Evolutionary conservation across 768 basidiomycete genomes (phyloP).

Genomic region (Boletus rubroflammeus): DNA sequence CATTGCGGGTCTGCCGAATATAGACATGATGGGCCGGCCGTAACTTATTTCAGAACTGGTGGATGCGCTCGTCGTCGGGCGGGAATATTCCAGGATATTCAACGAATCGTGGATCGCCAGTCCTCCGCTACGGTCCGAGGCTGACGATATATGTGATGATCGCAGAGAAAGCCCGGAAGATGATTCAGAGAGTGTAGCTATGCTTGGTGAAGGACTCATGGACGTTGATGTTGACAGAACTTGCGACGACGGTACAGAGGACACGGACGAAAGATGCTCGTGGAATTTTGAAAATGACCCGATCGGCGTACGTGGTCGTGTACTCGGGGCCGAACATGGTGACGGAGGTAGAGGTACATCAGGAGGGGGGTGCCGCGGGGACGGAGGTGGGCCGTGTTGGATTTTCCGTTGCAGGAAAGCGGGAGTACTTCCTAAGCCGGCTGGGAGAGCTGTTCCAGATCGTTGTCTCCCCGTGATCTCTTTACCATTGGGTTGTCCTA

Average conservation of each 20-base stretch:
- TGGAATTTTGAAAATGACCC: constrained; percentile 29
- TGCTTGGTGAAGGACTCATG: constrained; percentile 20
- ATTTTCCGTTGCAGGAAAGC: constrained; percentile 31
- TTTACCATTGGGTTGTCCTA: constrained; percentile 6
- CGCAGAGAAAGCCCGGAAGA: constrained; percentile 29
- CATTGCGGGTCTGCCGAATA: neutral
- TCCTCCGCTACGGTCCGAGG: constrained; percentile 17
- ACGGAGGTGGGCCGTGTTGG: constrained; percentile 22
- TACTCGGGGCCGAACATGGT: constrained; percentile 4
- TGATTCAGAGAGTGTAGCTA: constrained; percentile 25
- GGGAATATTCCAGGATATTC: constrained; percentile 9
- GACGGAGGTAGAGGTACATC: constrained; percentile 30
- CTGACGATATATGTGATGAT: constrained; percentile 21
- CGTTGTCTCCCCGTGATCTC: constrained; percentile 14
- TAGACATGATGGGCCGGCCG: constrained; percentile 12
- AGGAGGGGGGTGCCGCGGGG: constrained; percentile 28
- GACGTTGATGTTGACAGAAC: constrained; percentile 5
- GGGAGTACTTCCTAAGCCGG: constrained; percentile 13
- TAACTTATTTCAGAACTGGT: constrained; percentile 19
- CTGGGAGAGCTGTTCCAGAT: constrained; percentile 5
- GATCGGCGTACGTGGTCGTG: constrained; percentile 11
- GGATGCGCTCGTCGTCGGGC: constrained; percentile 23
- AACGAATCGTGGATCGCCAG: constrained; percentile 8
- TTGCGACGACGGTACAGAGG: constrained; percentile 19
- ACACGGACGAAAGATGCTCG: constrained; percentile 31